phyloP scores from a whole-genome alignment of 2,329 filamentous ascomycete species.

The Pseudocercospora cruenta region DNA sequence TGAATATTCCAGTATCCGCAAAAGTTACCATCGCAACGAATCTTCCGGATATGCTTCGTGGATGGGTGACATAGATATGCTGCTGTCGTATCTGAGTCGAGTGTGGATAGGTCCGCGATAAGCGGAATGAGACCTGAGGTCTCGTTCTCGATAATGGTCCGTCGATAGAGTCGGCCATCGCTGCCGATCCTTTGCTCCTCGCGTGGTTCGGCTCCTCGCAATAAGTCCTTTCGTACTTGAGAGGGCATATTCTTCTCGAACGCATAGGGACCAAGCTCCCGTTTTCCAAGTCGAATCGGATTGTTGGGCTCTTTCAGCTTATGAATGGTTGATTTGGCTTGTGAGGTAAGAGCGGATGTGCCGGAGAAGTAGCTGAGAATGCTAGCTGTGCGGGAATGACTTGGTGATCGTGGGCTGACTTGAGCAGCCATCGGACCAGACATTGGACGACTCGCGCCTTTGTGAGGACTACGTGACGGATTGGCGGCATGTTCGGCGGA shows the following conservation, averaged over 20 bases:
- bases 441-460: slow-evolving; percentile 15
- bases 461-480: slow-evolving; percentile 7
- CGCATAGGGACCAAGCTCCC: slow-evolving; percentile 53
- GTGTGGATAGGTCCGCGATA: slow-evolving; percentile 55
- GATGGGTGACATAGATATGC: slow-evolving; percentile 79
- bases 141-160: slow-evolving; percentile 49
- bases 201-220: slow-evolving; percentile 45
- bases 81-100: slow-evolving; percentile 65
- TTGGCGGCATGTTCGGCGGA: not conserved
- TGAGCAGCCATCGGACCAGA: not conserved
- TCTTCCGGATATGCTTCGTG: slow-evolving; percentile 79
- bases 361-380: slow-evolving; percentile 25
- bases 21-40: slow-evolving; percentile 83
- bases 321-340: slow-evolving; percentile 13
- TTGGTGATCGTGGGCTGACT: not conserved
- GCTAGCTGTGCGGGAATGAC: not conserved
- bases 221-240: slow-evolving; percentile 47
- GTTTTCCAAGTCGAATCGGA: slow-evolving; percentile 39
- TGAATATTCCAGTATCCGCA: slow-evolving; percentile 96
- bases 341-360: slow-evolving; percentile 16
- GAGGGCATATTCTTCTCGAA: slow-evolving; percentile 52
- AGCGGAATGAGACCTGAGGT: slow-evolving; percentile 50
- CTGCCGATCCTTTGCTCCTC: slow-evolving; percentile 46
- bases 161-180: slow-evolving; percentile 47
- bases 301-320: slow-evolving; percentile 17